Evolutionary conservation across 2,329 filamentous ascomycete genomes (phyloP).

Genomic region (Fusarium verticillioides): DNA sequence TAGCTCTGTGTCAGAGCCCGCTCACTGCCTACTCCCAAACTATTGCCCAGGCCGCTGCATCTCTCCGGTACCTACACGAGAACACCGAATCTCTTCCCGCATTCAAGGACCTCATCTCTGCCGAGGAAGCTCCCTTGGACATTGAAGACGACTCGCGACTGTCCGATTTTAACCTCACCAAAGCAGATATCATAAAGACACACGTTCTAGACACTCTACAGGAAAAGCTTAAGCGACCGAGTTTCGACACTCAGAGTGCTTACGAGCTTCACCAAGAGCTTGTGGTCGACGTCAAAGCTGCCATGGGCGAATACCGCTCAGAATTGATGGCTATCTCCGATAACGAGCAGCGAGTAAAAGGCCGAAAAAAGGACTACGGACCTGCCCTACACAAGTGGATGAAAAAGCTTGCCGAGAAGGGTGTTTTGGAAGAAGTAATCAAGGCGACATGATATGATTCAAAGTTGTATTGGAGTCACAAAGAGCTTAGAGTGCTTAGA

Average conservation of each 20-base stretch:
- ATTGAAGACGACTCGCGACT: conserved; percentile 41
- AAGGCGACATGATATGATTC: conserved; percentile 31
- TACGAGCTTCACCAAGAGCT: conserved; percentile 54
- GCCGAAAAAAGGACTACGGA: conserved; percentile 74
- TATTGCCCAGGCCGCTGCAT: conserved; percentile 57
- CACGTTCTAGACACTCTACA: conserved; percentile 27
- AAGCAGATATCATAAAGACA: conserved; percentile 40
- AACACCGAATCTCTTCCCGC: conserved; percentile 39
- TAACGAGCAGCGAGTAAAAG: conserved; percentile 63
- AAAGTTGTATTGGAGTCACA: not conserved
- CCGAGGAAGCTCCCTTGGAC: conserved; percentile 38
- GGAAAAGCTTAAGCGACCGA: conserved; percentile 19
- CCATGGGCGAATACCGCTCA: conserved; percentile 59
- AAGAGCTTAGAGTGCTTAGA: not conserved
- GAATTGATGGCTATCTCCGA: conserved; percentile 59
- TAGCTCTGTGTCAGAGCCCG: conserved; percentile 78
- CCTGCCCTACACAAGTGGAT: conserved; percentile 77
- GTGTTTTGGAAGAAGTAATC: conserved; percentile 62
- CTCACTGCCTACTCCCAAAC: conserved; percentile 60
- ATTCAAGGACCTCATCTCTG: conserved; percentile 40
- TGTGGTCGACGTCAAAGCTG: conserved; percentile 52
- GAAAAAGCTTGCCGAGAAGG: conserved; percentile 73
- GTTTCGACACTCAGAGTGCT: conserved; percentile 41
- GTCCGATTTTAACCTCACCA: conserved; percentile 46
- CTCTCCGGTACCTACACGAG: conserved; percentile 52